Conservation (phyloP, 805 yeast species). For the Lipomyces kockii region DNA sequence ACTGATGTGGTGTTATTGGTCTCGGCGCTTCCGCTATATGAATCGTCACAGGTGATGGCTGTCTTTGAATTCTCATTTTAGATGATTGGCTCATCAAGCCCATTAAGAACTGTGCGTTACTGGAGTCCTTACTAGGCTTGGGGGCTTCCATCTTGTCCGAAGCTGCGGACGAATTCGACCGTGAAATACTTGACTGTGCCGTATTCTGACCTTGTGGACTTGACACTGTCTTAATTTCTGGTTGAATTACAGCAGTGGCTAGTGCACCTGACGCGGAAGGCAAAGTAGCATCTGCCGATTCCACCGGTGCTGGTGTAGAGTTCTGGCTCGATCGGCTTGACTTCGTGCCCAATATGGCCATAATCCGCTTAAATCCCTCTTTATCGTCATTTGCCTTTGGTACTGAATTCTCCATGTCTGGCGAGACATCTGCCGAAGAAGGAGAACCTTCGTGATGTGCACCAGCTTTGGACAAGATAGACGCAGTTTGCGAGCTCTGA, state of each 20-base stretch:
- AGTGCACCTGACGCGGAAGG: not conserved
- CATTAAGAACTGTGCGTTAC: constrained; percentile 27
- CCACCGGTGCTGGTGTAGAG: constrained; percentile 6
- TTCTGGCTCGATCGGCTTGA: constrained; percentile 7
- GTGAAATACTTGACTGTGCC: not conserved
- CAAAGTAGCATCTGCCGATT: not conserved
- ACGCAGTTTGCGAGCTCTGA: not conserved
- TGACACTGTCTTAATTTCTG: not conserved
- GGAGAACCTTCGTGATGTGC: not conserved
- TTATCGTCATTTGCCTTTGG: constrained; percentile 36
- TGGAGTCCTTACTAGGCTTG: constrained; percentile 1
- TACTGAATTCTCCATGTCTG: not conserved
- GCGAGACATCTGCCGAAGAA: not conserved
- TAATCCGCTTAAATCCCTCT: constrained; percentile 44
- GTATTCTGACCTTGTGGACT: not conserved
- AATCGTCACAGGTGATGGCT: constrained; percentile 3
- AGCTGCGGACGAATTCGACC: not conserved
- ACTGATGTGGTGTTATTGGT: not conserved
- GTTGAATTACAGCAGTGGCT: not conserved
- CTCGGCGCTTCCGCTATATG: not conserved
- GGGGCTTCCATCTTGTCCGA: not conserved
- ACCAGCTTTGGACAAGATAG: not conserved
- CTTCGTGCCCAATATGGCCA: constrained; percentile 41
- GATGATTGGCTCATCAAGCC: constrained; percentile 30
- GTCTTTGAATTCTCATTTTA: constrained; percentile 11